Evolutionary conservation across 2,329 filamentous ascomycete genomes (phyloP).

Genomic region (Aspergillus fijiensis): DNA sequence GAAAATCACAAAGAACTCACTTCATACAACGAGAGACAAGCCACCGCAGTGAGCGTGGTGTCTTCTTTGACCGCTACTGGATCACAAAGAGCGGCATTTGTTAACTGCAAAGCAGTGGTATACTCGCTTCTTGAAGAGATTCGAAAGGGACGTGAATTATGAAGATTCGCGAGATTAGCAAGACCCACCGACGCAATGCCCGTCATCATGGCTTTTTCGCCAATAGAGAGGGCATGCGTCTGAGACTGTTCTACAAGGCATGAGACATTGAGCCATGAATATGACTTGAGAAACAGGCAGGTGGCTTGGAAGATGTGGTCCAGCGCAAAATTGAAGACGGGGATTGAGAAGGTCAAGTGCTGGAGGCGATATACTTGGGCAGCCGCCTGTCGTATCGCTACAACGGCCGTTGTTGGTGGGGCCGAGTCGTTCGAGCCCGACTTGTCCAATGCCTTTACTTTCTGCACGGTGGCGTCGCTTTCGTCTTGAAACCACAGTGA

Average conservation of each 20-base stretch:
- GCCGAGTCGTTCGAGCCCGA: not conserved
- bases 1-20: not conserved
- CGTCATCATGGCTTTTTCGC: conserved; percentile 4
- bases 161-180: not conserved
- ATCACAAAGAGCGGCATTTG: conserved; percentile 1
- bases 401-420: not conserved
- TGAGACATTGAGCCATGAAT: not conserved
- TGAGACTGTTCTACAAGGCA: not conserved
- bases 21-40: conserved; percentile 2
- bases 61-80: not conserved
- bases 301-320: conserved; percentile 4
- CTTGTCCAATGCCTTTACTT: not conserved
- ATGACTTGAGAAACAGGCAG: conserved; percentile 1
- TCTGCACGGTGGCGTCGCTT: not conserved
- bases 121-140: not conserved
- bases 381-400: not conserved
- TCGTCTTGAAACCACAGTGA: conserved; percentile 3
- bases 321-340: conserved; percentile 3
- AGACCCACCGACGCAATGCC: conserved; percentile 3
- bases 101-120: conserved; percentile 1
- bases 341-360: not conserved
- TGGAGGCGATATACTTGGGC: not conserved
- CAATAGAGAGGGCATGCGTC: not conserved
- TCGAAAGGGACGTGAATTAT: not conserved
- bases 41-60: conserved; percentile 4